These are phyloP conservation scores for Ceratopteris richardii DNA, from an alignment of 75 land plant species.

Conservation along the genomic window DNA sequence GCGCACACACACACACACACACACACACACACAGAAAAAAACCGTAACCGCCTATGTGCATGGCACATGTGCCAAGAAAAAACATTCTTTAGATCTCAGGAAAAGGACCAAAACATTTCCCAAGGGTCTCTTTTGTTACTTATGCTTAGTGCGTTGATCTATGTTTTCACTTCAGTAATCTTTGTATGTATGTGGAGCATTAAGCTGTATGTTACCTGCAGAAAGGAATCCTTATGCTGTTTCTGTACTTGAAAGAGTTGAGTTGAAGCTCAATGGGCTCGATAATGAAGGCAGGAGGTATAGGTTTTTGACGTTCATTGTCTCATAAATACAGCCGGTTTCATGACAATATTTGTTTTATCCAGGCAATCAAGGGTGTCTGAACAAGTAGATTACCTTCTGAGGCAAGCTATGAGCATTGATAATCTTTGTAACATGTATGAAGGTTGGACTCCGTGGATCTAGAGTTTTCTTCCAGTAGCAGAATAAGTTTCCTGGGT, in stretches of 20 bases:
- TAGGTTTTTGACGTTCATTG: not conserved
- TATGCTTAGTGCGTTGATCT: too few relatives aligned
- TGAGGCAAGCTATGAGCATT: conserved; percentile 81
- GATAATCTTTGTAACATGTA: conserved; percentile 99
- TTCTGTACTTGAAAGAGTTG: conserved; percentile 74
- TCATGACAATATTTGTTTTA: not conserved
- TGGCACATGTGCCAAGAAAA: too few relatives aligned
- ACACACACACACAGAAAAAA: too few relatives aligned
- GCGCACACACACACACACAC: too few relatives aligned
- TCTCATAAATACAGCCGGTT: not conserved
- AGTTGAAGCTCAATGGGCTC: conserved; percentile 75
- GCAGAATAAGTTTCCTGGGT: too few relatives aligned
- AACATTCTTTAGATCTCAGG: too few relatives aligned
- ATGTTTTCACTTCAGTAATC: too few relatives aligned
- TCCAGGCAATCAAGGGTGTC: conserved; percentile 60
- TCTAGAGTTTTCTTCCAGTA: conserved; percentile 39
- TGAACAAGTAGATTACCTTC: conserved; percentile 90
- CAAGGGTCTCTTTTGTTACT: too few relatives aligned
- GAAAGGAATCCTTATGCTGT: conserved; percentile 92
- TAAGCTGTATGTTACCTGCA: conserved; percentile 6
- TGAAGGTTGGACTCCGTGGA: conserved; percentile 99
- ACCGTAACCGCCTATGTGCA: too few relatives aligned
- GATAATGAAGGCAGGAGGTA: conserved; percentile 73
- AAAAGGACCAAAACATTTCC: too few relatives aligned
- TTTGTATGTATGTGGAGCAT: too few relatives aligned